Evolutionary conservation across 2,329 filamentous ascomycete genomes (phyloP), one percentile per base, ranked within the genome.

Genomic region (Colletotrichum orbiculare): DNA sequence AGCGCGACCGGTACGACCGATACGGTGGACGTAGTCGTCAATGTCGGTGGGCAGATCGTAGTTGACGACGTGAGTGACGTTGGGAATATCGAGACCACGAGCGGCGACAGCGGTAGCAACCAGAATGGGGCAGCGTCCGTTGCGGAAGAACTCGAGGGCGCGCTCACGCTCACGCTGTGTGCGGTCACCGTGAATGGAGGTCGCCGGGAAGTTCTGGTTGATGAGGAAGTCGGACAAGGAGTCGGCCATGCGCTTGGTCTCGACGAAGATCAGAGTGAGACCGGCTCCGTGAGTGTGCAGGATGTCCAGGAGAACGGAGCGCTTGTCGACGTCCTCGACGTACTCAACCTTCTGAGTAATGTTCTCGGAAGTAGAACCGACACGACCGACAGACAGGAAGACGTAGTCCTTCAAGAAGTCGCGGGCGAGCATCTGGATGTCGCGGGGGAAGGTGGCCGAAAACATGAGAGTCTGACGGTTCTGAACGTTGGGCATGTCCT

Each of bases 371-470:
- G 96, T 98, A 55, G 96, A 98, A 81, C 96, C 96, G 66, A 98
- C 96, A 88, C 96, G 95, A 75, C 95, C 96, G 72, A 99, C 96
- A 13, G 96, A 99, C 74, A 99, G 87, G 89, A 99, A 99, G 75
- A 99, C 90, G 83, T 99, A 99, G 77, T 99, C 96, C 86, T 97
- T 97, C 77, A 99, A 84, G 88, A 99, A 99, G 79, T 99, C 96
- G 75, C 96, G 91, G 67, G 96, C 96, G 66, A 99, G 91, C 92
- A 98, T 96, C 86, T 99, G 96, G 64, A 99, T 99, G 79, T 99
- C 96, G 73, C 95, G 93, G 67, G 96, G 96, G 88, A 99, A 99
- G 67, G 96, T 99, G 79, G 96, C 96, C 45, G 96, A 99, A 80
- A 99, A 99, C 96, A 99, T 99, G 85, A 99, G 95, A 60, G 96